Evolutionary conservation across 2,329 filamentous ascomycete species (phyloP), one percentile per base, ranked within the genome.

Genomic region (Septoria petroselini): DNA sequence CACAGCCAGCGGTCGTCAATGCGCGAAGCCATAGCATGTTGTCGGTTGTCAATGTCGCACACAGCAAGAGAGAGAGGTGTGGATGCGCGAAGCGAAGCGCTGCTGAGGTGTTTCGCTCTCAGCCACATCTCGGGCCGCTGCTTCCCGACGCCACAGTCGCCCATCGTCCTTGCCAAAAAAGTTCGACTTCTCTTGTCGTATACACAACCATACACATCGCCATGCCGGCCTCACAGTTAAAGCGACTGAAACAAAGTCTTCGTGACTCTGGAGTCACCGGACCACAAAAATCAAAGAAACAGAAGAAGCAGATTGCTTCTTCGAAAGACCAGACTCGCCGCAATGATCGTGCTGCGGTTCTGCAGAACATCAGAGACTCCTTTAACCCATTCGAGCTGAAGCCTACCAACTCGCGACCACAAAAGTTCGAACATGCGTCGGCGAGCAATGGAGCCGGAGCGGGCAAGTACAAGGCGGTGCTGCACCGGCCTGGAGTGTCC

Each of bases 381-480:
- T 97, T 97, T 80, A 98, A 98, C 68, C 93, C 93, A 0, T 98
- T 98, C 71, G 93, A 98, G 66, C 81, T 95, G 68, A 82, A 86
- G 51, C 83, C 85, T 33, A 52, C 54, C 9, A 54, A 49, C 17
- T 77, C 84, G 1, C 80, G 85, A 52, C 86, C 84, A 0, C 83
- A 83, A 49, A 97, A 97, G 64, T 95, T 95, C 58, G 84, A 91
- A 35, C 85, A 91, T 37, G 57, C 54, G 2, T 47, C 50, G 21
- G 48, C 55, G 7, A 55, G 52, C 31, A 56, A 45, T 29, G 41
- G 40, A 2, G 52, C 53, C 29, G 73, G 73, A 41, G 75, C 75
- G 21, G 73, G 76, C 19, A 81, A 79, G 57, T 66, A 67, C 54
- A 65, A 65, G 41, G 78, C 78, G 41, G 70, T 85, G 55, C 76